These are phyloP conservation scores for Pterocarpus santalinus DNA, from an alignment of 306 rosid genomes.

Conservation along the genomic window DNA sequence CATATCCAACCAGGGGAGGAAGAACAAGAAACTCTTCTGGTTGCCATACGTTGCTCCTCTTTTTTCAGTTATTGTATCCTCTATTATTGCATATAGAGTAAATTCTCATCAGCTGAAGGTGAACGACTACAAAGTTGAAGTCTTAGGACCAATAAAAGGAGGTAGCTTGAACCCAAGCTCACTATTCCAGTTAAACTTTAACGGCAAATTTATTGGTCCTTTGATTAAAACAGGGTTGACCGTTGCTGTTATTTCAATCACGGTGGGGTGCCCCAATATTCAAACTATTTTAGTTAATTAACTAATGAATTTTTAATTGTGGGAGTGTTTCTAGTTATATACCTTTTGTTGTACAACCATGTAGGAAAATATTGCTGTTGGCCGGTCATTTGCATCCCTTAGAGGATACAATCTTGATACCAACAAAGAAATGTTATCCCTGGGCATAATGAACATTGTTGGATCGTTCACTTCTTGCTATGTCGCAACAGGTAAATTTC, in stretches of 20 bases:
- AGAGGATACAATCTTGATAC: slow-evolving; percentile 71
- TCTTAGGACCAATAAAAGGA: slow-evolving; percentile 72
- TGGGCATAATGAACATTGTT: slow-evolving; percentile 77
- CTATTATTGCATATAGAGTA: slow-evolving; percentile 60
- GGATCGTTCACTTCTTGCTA: slow-evolving; percentile 90
- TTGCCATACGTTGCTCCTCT: slow-evolving; percentile 76
- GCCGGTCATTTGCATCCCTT: slow-evolving; percentile 70
- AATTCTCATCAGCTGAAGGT: slow-evolving; percentile 47
- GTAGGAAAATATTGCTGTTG: slow-evolving; percentile 80
- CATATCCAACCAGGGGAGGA: slow-evolving; percentile 58
- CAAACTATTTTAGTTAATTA: not conserved
- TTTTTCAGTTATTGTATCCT: slow-evolving; percentile 65
- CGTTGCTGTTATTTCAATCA: slow-evolving; percentile 69
- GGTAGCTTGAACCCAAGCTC: slow-evolving; percentile 76
- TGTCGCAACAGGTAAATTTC: slow-evolving; percentile 71
- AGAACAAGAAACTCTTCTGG: slow-evolving; percentile 71
- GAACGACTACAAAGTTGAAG: slow-evolving; percentile 60
- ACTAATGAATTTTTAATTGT: not conserved
- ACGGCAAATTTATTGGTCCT: slow-evolving; percentile 50
- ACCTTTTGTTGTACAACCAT: not conserved
- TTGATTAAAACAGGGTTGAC: slow-evolving; percentile 64
- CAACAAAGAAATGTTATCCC: slow-evolving; percentile 79
- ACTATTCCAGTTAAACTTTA: slow-evolving; percentile 56
- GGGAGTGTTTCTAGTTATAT: not conserved
- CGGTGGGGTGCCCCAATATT: slow-evolving; percentile 52